Conservation (phyloP, 768 basidiomycete genomes). For the Boletellus emodensis region DNA sequence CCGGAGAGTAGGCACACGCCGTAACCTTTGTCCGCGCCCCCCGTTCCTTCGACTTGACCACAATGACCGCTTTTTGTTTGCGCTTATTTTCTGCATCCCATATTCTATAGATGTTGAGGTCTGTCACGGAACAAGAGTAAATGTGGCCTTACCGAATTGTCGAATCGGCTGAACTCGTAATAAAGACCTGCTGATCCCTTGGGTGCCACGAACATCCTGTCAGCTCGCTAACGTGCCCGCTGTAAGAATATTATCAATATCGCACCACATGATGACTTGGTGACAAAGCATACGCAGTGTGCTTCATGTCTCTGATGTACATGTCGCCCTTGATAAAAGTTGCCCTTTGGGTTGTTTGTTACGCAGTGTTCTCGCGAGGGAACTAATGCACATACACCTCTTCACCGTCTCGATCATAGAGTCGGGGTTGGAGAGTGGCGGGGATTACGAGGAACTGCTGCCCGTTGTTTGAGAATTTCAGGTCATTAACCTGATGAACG, state of each 20-base stretch:
- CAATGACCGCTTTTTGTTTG: constrained; percentile 94
- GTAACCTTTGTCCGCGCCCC: constrained; percentile 92
- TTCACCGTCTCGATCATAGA: constrained; percentile 91
- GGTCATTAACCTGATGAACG: constrained; percentile 70
- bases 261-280: constrained; percentile 2
- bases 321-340: constrained; percentile 92
- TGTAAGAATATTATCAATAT: constrained; percentile 30
- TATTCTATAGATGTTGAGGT: constrained; percentile 49
- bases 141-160: constrained; percentile 72
- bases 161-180: constrained; percentile 93
- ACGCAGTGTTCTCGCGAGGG: constrained; percentile 30
- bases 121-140: neutral
- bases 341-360: constrained; percentile 57
- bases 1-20: constrained; percentile 79
- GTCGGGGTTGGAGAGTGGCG: constrained; percentile 81
- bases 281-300: constrained; percentile 74
- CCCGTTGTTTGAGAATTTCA: constrained; percentile 86
- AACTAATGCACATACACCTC: constrained; percentile 63
- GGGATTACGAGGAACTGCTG: constrained; percentile 83
- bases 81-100: constrained; percentile 93
- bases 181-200: constrained; percentile 74
- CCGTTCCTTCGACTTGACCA: constrained; percentile 93
- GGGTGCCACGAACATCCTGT: constrained; percentile 94
- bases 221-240: constrained; percentile 92
- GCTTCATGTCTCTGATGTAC: constrained; percentile 97